A percentile compares a stretch with the other conserved stretches of the same genome.
Conservation (phyloP, 192 early-diverging fungal species). For the Coemansia sp. region DNA sequence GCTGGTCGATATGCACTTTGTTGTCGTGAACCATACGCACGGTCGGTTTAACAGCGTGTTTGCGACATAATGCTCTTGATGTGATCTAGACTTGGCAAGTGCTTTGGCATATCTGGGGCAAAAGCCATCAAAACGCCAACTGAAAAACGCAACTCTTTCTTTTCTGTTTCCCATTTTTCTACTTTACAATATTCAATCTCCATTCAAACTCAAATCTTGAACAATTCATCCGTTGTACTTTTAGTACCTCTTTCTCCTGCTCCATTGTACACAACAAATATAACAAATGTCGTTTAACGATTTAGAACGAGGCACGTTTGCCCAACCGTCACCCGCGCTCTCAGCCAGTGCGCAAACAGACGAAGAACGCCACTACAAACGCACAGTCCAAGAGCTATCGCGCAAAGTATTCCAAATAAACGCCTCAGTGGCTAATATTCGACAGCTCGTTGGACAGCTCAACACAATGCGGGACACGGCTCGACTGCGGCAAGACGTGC, state of each 20-base stretch:
- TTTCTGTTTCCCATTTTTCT: neutral
- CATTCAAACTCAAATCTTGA: no score
- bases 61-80: no score
- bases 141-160: neutral
- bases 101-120: no score
- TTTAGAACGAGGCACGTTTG: constrained; percentile 56
- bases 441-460: constrained; percentile 70
- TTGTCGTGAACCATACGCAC: no score
- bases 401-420: constrained; percentile 86
- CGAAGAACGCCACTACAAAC: constrained; percentile 53
- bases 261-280: neutral
- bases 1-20: no score
- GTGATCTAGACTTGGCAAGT: no score
- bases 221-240: no score
- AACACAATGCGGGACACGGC: constrained; percentile 74
- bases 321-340: constrained; percentile 2
- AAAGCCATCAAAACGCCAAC: no score
- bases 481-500: constrained; percentile 60
- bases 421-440: constrained; percentile 78
- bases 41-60: no score
- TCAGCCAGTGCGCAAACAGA: constrained; percentile 13
- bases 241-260: neutral
- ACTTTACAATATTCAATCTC: constrained; percentile 1
- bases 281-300: constrained; percentile 65
- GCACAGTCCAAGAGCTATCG: constrained; percentile 66